These are phyloP conservation scores for Rhodotorula sp. DNA, from an alignment of 1,284 basidiomycete genomes.

Conservation along the genomic window DNA sequence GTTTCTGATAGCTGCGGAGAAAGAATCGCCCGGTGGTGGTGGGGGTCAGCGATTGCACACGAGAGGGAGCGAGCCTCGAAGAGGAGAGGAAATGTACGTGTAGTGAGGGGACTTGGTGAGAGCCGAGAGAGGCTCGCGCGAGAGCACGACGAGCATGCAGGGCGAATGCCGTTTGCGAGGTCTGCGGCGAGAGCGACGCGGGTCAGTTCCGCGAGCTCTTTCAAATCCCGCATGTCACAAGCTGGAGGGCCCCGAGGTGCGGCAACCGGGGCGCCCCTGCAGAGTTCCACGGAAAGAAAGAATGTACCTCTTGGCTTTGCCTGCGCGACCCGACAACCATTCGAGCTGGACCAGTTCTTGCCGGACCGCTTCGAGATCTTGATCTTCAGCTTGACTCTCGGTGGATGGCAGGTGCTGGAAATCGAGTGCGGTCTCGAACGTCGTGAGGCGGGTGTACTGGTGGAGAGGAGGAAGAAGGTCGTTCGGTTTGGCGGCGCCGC, in stretches of 20 bases:
- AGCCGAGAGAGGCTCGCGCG: neutral
- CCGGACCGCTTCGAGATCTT: neutral
- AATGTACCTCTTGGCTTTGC: constrained; percentile 17
- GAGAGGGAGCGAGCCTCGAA: too few species aligned
- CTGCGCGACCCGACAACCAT: constrained; percentile 22
- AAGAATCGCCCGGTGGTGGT: too few species aligned
- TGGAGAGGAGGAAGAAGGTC: constrained; percentile 4
- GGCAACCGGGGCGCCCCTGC: too few species aligned
- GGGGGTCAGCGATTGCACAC: neutral
- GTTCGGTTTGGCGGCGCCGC: neutral
- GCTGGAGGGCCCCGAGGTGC: too few species aligned
- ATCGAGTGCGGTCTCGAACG: constrained; percentile 10
- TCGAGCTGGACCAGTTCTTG: constrained; percentile 20
- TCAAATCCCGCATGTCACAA: too few species aligned
- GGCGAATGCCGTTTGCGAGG: constrained; percentile 26
- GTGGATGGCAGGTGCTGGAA: neutral
- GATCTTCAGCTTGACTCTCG: neutral
- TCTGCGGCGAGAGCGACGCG: neutral
- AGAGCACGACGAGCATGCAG: constrained; percentile 28
- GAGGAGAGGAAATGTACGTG: constrained; percentile 17
- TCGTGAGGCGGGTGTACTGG: constrained; percentile 28
- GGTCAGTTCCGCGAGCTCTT: neutral
- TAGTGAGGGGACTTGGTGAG: neutral
- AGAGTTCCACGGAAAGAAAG: too few species aligned
- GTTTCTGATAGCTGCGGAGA: too few species aligned